These are phyloP conservation scores for Ganoderma resinaceum DNA, from an alignment of 1,284 basidiomycete species.

Conservation along the genomic window DNA sequence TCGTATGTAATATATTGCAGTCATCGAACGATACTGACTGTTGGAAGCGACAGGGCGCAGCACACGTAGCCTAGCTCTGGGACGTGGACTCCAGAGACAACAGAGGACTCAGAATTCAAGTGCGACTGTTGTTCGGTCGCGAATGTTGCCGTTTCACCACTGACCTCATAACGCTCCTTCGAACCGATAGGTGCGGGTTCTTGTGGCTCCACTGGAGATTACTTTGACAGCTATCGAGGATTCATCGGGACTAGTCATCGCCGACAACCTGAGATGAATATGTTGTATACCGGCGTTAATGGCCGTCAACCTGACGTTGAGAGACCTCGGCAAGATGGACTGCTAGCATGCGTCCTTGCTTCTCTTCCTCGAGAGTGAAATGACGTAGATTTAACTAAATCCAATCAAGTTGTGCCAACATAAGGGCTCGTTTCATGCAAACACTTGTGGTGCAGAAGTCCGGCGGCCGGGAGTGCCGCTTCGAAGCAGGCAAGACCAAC, in stretches of 20 bases:
- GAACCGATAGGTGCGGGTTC: not conserved
- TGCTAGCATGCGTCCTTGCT: not conserved
- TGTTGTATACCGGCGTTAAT: not conserved
- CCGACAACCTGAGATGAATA: not conserved
- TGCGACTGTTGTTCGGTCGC: not conserved
- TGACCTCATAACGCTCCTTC: not conserved
- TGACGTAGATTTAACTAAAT: not conserved
- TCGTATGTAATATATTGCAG: no score
- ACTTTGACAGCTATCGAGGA: not conserved
- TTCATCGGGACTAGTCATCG: not conserved
- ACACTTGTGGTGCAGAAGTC: not conserved
- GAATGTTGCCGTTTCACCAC: not conserved
- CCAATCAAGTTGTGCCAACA: not conserved
- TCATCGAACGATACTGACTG: no score
- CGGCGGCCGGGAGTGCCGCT: not conserved
- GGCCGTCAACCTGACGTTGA: not conserved
- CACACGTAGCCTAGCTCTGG: not conserved
- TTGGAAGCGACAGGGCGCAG: no score
- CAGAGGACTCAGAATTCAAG: not conserved
- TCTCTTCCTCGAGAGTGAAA: not conserved
- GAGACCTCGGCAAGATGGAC: not conserved
- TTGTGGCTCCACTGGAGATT: not conserved
- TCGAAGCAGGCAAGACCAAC: not conserved
- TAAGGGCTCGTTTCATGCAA: not conserved
- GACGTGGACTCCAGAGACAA: not conserved